phyloP scores from a whole-genome alignment of 129 eudicot species.

The Cynara cardunculus region DNA sequence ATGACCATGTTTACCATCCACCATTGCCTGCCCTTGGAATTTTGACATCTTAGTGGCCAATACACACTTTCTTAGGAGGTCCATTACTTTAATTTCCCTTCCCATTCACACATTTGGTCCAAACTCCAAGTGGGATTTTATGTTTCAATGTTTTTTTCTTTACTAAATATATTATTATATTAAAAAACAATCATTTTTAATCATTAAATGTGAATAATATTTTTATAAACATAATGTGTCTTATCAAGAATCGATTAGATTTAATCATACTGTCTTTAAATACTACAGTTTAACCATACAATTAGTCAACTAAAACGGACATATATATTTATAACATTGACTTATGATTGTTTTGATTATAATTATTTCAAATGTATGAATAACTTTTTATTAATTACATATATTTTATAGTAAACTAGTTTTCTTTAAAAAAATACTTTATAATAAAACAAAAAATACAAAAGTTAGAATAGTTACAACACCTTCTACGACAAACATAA shows the following conservation, averaged over 20 bases:
- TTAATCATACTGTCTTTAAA: not conserved
- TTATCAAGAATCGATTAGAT: not conserved
- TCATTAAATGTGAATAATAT: not conserved
- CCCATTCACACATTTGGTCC: constrained; percentile 16
- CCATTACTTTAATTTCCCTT: constrained; percentile 1
- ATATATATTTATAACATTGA: not conserved
- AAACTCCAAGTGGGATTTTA: not conserved
- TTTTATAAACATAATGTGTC: too few species aligned
- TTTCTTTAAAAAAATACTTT: not conserved
- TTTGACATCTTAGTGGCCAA: constrained; percentile 30
- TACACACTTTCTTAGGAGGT: constrained; percentile 10
- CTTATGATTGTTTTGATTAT: not conserved
- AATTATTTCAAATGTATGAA: not conserved
- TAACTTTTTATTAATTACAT: not conserved
- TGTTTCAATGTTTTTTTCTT: not conserved
- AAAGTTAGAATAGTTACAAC: not conserved
- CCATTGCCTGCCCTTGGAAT: constrained; percentile 18
- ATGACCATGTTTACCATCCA: constrained; percentile 21
- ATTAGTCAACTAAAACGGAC: constrained; percentile 1
- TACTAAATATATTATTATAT: not conserved
- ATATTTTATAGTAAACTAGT: not conserved
- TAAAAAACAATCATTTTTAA: not conserved
- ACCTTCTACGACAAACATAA: not conserved
- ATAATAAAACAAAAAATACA: not conserved
- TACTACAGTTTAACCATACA: not conserved